Base-by-base conservation (phyloP, 352 stramenopile genomes). In the Globisporangium perplexum region DNA sequence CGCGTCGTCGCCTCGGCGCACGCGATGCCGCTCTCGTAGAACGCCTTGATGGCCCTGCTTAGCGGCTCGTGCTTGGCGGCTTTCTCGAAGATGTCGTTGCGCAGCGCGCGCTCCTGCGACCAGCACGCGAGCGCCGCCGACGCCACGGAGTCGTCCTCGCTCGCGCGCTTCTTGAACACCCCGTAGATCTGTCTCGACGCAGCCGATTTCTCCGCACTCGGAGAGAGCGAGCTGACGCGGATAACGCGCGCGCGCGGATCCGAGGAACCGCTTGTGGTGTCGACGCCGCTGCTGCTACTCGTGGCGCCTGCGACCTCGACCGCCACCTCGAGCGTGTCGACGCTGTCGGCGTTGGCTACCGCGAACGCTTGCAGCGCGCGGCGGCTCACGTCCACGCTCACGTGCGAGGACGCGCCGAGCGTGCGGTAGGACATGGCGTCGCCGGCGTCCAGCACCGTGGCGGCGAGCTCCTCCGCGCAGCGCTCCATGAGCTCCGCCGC, bases 381-480 rank as follows among this genome's bases (percentile, higher is more conserved):
- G 11, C 56, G n/a, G 52, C 73, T 80, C 24, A 65, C 35, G 36
- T 22, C 46, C 2, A 36, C 38, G 23, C 47, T 54, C 20, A 66
- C 62, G 23, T 71, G 69, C 11, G 66, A 72, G 1, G 65, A 67
- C 10, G 68, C 62, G 7, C 71, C 50, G 0, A 90, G 71, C 18
- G 65, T 69, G 24, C 79, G 79, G 63, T 80, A 83, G 28, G 76
- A 86, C 26, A 87, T 63, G 14, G 71, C 64, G 49, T 83, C 63
- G 44, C 67, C 62, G 10, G 62, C 74, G 54, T 90, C 79, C 64
- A 81, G 60, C 59, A 88, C 72, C n/a, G 59, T 62, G 17, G 58
- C 63, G 14, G 64, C 63, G 49, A 90, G 80, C 53, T 82, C 65
- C 63, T 90, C 76, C 15, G 71, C 42, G 47, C 73, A 88, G 38